A percentile compares a stretch with the other conserved stretches of the same genome.
phyloP scores from a whole-genome alignment of 2,329 filamentous ascomycete genomes.

The Nakataea oryzae region DNA sequence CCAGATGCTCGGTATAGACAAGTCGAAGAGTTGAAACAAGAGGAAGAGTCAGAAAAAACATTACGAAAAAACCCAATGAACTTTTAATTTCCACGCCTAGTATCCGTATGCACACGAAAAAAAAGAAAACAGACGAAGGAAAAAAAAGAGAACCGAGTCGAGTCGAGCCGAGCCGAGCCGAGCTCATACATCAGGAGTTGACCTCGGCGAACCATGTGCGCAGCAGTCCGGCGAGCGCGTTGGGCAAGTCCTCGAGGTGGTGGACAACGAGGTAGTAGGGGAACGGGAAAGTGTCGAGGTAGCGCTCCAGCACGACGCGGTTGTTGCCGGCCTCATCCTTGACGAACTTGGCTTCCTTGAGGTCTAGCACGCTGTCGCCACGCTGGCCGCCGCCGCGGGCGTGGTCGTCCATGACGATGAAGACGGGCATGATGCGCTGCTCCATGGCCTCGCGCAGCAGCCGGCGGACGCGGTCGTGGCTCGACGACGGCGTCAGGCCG shows the following conservation, averaged over 20 bases:
- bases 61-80: not conserved
- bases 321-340: slow-evolving; percentile 49
- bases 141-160: not conserved
- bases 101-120: not conserved
- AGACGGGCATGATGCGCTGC: slow-evolving; percentile 95
- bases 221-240: slow-evolving; percentile 75
- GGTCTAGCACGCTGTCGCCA: slow-evolving; percentile 64
- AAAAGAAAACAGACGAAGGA: not conserved
- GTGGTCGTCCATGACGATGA: slow-evolving; percentile 80
- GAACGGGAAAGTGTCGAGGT: slow-evolving; percentile 94
- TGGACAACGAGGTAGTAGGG: slow-evolving; percentile 93
- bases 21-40: not conserved
- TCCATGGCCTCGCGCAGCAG: slow-evolving; percentile 82
- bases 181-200: slow-evolving; percentile 21
- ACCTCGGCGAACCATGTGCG: slow-evolving; percentile 91
- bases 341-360: slow-evolving; percentile 79
- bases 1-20: too few relatives aligned
- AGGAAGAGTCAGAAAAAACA: not conserved
- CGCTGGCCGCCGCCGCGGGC: slow-evolving; percentile 10
- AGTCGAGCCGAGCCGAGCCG: not conserved
- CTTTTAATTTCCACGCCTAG: not conserved
- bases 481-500: slow-evolving; percentile 71
- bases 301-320: slow-evolving; percentile 73
- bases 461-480: slow-evolving; percentile 73
- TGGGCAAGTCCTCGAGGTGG: slow-evolving; percentile 82